Evolutionary conservation across 495 filamentous ascomycete species (phyloP).

Genomic region (Pseudevernia furfuracea): DNA sequence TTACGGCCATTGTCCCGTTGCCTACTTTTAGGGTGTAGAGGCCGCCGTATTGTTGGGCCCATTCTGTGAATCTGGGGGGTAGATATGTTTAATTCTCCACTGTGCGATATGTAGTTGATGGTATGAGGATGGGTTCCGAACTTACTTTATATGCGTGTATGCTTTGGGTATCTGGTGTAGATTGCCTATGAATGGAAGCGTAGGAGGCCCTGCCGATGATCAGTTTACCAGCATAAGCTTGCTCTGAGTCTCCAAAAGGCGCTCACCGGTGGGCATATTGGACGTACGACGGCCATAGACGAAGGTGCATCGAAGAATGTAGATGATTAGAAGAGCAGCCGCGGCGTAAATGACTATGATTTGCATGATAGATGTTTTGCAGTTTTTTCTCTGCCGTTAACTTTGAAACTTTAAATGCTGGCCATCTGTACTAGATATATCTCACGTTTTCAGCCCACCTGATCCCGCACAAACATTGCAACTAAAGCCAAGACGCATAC

Average conservation of each 20-base stretch:
- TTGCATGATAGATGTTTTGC: no score
- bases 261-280: background rate
- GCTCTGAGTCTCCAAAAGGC: background rate
- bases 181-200: conserved; percentile 38
- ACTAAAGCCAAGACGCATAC: no score
- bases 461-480: no score
- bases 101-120: background rate
- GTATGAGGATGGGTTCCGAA: background rate
- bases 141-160: background rate
- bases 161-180: conserved; percentile 23
- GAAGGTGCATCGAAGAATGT: no score
- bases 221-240: background rate
- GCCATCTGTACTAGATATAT: no score
- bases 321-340: no score
- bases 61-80: conserved; percentile 36
- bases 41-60: conserved; percentile 39
- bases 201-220: conserved; percentile 30
- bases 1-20: conserved; percentile 32
- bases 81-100: background rate
- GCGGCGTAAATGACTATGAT: no score
- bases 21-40: conserved; percentile 41
- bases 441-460: no score
- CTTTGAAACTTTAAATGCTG: no score
- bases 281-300: background rate
- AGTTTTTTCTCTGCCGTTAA: no score